A percentile compares a stretch with the other conserved stretches of the same genome.
Evolutionary conservation across 2,329 filamentous ascomycete genomes (phyloP).

Genomic region (Sphaerulina musiva): DNA sequence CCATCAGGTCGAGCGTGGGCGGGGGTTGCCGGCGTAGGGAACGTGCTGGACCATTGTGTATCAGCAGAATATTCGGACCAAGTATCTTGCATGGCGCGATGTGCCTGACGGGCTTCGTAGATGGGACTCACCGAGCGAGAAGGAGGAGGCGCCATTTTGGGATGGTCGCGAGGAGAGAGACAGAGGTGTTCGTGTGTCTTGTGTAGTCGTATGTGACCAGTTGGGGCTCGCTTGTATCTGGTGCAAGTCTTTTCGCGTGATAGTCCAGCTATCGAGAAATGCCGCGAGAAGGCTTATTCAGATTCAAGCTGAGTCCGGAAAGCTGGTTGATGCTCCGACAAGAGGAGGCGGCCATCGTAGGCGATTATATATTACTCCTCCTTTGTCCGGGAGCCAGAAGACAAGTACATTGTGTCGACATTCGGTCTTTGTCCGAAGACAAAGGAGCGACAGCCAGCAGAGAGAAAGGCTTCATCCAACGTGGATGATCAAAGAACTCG

Average conservation of each 20-base stretch:
- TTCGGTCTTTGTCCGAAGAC: neutral
- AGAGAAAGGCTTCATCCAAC: neutral
- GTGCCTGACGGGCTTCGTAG: neutral
- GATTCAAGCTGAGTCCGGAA: neutral
- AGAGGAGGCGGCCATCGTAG: neutral
- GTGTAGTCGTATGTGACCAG: neutral
- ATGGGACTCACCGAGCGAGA: neutral
- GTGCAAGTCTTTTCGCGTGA: slow-evolving; percentile 1
- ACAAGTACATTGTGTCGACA: neutral
- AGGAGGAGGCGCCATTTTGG: neutral
- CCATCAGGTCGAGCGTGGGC: neutral
- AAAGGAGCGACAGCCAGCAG: neutral
- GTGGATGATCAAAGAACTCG: neutral
- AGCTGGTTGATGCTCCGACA: neutral
- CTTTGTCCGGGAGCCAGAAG: neutral
- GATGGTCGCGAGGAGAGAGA: neutral
- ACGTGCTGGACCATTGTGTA: neutral
- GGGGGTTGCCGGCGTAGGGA: neutral
- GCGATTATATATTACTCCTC: neutral
- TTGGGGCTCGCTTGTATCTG: neutral
- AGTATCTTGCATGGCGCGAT: neutral
- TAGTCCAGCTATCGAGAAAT: slow-evolving; percentile 7
- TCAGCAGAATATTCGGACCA: neutral
- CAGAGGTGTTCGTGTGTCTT: neutral
- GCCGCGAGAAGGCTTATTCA: neutral